Percentiles rank a stretch among this genome's conserved stretches.
These are phyloP conservation scores for Ceratocystis colombiana DNA, from an alignment of 2,329 filamentous ascomycete species.

Conservation along the genomic window DNA sequence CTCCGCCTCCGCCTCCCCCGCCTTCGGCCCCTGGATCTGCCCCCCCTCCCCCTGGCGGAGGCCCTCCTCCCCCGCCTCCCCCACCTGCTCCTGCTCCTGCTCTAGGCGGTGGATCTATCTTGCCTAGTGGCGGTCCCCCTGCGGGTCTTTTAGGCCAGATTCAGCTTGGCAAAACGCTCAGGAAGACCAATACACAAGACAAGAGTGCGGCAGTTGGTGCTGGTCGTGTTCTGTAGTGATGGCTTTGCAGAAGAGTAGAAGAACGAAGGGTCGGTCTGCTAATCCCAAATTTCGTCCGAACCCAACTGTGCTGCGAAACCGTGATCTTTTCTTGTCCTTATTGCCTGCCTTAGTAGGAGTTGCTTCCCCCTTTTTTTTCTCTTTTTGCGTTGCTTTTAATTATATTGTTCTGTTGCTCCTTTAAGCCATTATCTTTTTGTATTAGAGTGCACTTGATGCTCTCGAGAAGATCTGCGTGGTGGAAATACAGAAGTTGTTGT, in stretches of 20 bases:
- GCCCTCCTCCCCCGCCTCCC: constrained; percentile 30
- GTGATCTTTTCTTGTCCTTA: background rate
- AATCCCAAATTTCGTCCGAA: background rate
- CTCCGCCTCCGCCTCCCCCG: constrained; percentile 33
- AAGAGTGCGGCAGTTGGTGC: constrained; percentile 61
- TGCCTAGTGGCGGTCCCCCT: constrained; percentile 40
- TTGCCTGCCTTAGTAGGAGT: constrained; percentile 13
- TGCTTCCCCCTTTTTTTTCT: constrained; percentile 27
- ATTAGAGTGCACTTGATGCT: background rate
- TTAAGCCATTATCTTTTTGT: background rate
- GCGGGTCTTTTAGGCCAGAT: constrained; percentile 71
- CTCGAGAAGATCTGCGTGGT: background rate
- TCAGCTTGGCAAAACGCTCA: constrained; percentile 64
- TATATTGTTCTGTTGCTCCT: background rate
- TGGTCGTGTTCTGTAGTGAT: constrained; percentile 57
- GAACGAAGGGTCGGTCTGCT: background rate
- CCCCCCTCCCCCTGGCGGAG: constrained; percentile 30
- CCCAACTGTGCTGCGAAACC: background rate
- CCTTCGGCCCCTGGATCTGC: constrained; percentile 31
- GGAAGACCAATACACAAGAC: constrained; percentile 85
- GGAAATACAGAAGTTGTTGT: too few relatives aligned
- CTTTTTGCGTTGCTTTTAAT: constrained; percentile 26
- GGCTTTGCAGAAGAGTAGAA: background rate
- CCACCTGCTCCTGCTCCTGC: constrained; percentile 29
- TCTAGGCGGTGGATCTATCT: constrained; percentile 31